Conservation (phyloP, 352 stramenopile species). For the Phytophthora foliorum region DNA sequence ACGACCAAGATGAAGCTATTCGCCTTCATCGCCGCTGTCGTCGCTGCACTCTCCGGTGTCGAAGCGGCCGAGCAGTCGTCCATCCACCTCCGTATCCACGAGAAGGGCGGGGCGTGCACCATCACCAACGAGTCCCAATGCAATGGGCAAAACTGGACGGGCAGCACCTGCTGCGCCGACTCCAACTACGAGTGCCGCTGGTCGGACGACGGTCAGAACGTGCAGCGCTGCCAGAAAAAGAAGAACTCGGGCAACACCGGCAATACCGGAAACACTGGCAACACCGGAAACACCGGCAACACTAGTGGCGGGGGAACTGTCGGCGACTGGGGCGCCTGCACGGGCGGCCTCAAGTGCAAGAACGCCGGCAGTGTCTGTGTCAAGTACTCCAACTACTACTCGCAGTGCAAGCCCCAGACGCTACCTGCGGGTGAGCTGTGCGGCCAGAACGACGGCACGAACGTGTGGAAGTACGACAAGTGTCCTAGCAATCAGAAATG, state of each 20-base stretch:
- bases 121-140: constrained; percentile 48
- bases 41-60: constrained; percentile 5
- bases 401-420: constrained; percentile 40
- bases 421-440: constrained; percentile 35
- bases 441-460: constrained; percentile 46
- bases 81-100: constrained; percentile 26
- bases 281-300: constrained; percentile 8
- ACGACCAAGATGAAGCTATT: constrained; percentile 22
- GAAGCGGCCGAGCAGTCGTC: constrained; percentile 9
- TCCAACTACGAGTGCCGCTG: constrained; percentile 46
- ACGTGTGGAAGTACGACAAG: constrained; percentile 46
- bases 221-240: constrained; percentile 42
- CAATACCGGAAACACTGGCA: constrained; percentile 1
- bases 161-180: constrained; percentile 45
- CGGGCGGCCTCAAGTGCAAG: constrained; percentile 19
- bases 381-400: constrained; percentile 43
- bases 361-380: constrained; percentile 23
- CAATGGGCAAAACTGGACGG: constrained; percentile 47
- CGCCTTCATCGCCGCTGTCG: background rate
- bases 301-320: constrained; percentile 12
- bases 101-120: constrained; percentile 23
- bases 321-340: constrained; percentile 35
- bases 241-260: constrained; percentile 1
- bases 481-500: constrained; percentile 43
- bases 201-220: constrained; percentile 43